Conservation (phyloP, 202 grass and related monocot genomes). For the Elaeis oleifera region DNA sequence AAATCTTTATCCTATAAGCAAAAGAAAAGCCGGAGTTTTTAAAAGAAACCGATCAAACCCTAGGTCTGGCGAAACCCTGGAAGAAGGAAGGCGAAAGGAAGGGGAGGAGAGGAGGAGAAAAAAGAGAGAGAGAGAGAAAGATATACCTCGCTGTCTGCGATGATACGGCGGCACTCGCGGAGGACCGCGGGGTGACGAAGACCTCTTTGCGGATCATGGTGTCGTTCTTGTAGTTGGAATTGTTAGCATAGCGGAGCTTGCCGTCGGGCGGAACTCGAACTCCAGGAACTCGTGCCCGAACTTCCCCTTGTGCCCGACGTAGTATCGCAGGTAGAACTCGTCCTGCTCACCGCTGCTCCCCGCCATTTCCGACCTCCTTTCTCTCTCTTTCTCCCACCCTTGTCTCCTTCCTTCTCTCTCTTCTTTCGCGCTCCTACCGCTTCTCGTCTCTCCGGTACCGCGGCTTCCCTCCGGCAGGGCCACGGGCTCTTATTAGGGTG, state of each 20-base stretch:
- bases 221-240: conserved; percentile 99
- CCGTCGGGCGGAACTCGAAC: conserved; percentile 98
- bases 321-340: conserved; percentile 95
- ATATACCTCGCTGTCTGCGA: conserved; percentile 63
- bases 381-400: too few species aligned
- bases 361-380: conserved; percentile 8
- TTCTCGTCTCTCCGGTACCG: too few species aligned
- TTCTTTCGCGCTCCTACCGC: too few species aligned
- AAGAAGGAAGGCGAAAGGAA: not conserved
- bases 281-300: conserved; percentile 98
- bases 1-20: too few species aligned
- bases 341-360: conserved; percentile 2
- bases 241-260: conserved; percentile 96
- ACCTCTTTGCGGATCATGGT: conserved; percentile 99
- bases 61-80: not conserved
- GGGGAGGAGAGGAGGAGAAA: too few species aligned
- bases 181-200: conserved; percentile 78
- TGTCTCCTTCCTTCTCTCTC: too few species aligned
- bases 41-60: not conserved
- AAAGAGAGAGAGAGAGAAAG: not conserved
- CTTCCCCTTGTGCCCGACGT: conserved; percentile 94
- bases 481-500: too few species aligned
- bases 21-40: too few species aligned
- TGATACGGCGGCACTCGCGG: conserved; percentile 77
- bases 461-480: too few species aligned